A percentile compares a stretch with the other conserved stretches of the same genome.
Conservation (phyloP, 805 yeast genomes). For the Yarrowia deformans region DNA sequence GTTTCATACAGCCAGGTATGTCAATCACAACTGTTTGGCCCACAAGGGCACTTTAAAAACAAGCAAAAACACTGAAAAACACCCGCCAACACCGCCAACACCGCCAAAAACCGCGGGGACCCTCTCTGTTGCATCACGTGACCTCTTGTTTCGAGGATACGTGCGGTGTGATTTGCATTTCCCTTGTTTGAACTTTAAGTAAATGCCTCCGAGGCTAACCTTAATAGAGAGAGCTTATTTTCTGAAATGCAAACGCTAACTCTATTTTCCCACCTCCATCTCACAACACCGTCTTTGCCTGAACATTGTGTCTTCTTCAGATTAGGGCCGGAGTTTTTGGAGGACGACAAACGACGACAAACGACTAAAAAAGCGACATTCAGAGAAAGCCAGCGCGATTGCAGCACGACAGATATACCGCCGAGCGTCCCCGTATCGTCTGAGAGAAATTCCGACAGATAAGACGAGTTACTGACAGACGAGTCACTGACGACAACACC, state of each 20-base stretch:
- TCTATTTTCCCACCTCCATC: conserved; percentile 9
- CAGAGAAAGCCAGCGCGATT: neutral
- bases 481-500: too few species aligned
- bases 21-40: too few species aligned
- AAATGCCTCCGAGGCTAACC: conserved; percentile 28
- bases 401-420: too few species aligned
- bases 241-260: conserved; percentile 8
- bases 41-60: too few species aligned
- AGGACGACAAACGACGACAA: neutral
- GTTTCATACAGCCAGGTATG: too few species aligned
- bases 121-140: too few species aligned
- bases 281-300: neutral
- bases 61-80: too few species aligned
- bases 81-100: too few species aligned
- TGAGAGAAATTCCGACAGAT: too few species aligned
- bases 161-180: neutral
- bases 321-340: conserved; percentile 2
- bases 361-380: neutral
- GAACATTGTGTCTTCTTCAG: neutral
- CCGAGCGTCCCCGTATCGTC: too few species aligned
- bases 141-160: neutral
- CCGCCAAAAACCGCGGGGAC: too few species aligned
- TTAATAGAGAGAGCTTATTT: neutral
- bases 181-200: conserved; percentile 7
- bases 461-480: too few species aligned